Evolutionary conservation across 108 stramenopile genomes (phyloP).

Genomic region (Cyclostephanos tholiformis): DNA sequence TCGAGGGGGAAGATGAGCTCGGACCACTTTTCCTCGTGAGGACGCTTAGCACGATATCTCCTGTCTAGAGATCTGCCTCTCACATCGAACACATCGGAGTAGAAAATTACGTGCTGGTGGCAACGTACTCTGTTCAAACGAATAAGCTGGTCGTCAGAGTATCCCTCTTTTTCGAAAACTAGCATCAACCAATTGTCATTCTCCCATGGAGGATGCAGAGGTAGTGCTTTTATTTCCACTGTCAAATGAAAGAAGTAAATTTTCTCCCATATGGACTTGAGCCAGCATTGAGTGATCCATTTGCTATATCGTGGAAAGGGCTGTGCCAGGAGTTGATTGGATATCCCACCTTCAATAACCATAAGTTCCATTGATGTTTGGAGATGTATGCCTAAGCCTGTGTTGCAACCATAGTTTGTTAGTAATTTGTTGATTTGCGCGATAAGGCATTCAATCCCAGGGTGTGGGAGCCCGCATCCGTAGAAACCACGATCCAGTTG

Average conservation of each 20-base stretch:
- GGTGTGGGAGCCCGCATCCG: slow-evolving; percentile 8
- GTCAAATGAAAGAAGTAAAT: not conserved
- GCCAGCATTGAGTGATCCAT: slow-evolving; percentile 6
- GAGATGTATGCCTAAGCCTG: not conserved
- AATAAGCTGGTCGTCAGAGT: not conserved
- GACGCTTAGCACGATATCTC: not conserved
- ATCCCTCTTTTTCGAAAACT: not conserved
- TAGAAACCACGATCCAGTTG: slow-evolving; percentile 2
- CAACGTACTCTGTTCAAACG: not conserved
- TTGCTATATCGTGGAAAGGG: not conserved
- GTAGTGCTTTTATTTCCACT: not conserved
- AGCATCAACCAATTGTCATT: not conserved
- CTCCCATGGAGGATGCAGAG: not conserved
- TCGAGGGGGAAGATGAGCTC: not conserved
- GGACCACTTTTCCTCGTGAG: not conserved
- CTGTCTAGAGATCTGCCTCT: not conserved
- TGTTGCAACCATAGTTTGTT: slow-evolving; percentile 11
- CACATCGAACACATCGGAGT: not conserved
- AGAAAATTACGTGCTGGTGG: not conserved
- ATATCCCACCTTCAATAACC: slow-evolving; percentile 2
- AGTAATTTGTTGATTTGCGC: slow-evolving; percentile 9
- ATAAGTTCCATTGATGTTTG: slow-evolving; percentile 3
- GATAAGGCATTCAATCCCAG: slow-evolving; percentile 1
- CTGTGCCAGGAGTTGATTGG: not conserved
- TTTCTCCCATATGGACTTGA: not conserved